Evolutionary conservation across 306 rosid species (phyloP).

Genomic region (Castanopsis chinensis): DNA sequence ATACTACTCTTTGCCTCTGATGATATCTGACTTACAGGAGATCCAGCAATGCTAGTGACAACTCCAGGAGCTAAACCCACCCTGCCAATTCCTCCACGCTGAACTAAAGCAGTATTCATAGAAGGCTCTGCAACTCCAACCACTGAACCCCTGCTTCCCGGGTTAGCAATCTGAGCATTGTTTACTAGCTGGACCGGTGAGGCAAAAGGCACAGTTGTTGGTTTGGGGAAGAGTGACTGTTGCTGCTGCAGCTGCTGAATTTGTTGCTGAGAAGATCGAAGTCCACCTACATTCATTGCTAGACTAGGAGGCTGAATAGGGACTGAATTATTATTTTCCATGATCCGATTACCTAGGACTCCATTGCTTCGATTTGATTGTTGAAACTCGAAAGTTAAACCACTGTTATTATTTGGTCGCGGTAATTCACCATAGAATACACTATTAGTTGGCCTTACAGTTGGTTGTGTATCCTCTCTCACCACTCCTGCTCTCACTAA

Average conservation of each 20-base stretch:
- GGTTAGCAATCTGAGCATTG: slow-evolving; percentile 51
- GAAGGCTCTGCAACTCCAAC: slow-evolving; percentile 51
- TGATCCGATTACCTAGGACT: slow-evolving; percentile 38
- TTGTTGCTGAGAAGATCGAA: slow-evolving; percentile 46
- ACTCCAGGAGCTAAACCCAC: slow-evolving; percentile 45
- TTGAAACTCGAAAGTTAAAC: slow-evolving; percentile 51
- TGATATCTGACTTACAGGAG: slow-evolving; percentile 58
- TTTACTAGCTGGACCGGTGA: slow-evolving; percentile 48
- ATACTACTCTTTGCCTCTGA: slow-evolving; percentile 43
- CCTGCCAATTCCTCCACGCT: slow-evolving; percentile 42
- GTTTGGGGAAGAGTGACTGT: slow-evolving; percentile 73
- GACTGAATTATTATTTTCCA: slow-evolving; percentile 40
- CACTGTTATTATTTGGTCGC: slow-evolving; percentile 35
- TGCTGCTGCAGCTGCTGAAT: slow-evolving; percentile 39
- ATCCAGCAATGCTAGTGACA: slow-evolving; percentile 37
- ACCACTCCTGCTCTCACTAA: slow-evolving; percentile 88
- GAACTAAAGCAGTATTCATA: slow-evolving; percentile 40
- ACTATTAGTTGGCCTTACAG: slow-evolving; percentile 39
- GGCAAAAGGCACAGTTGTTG: slow-evolving; percentile 55
- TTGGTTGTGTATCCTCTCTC: slow-evolving; percentile 63
- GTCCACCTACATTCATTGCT: slow-evolving; percentile 38
- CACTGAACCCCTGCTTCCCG: slow-evolving; percentile 45
- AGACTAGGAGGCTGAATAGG: slow-evolving; percentile 43
- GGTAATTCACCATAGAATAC: slow-evolving; percentile 57
- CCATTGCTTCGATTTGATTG: slow-evolving; percentile 47